phyloP scores from a whole-genome alignment of 176 grass and related monocot genomes.

The Tillandsia leiboldiana region DNA sequence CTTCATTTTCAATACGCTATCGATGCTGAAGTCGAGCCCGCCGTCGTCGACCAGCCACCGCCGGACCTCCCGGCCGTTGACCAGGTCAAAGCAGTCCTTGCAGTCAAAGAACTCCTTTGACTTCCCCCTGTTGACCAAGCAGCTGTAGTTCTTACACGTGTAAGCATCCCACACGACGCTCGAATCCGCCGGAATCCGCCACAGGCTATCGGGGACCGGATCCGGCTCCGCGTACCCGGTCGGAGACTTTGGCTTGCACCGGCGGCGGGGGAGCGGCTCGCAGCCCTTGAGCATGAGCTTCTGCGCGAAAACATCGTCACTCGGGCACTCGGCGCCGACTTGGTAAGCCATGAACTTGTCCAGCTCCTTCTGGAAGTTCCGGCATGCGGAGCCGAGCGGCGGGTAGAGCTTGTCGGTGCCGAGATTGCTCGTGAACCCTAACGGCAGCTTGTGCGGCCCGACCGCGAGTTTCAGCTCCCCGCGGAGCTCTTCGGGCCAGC shows the following conservation, averaged over 20 bases:
- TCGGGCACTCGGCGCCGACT: conserved; percentile 7
- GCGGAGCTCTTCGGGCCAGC: background rate
- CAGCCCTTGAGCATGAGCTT: conserved; percentile 16
- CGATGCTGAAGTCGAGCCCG: conserved; percentile 3
- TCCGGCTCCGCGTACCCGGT: conserved; percentile 27
- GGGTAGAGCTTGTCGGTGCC: conserved; percentile 25
- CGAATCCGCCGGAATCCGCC: conserved; percentile 54
- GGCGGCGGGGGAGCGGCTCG: conserved; percentile 15
- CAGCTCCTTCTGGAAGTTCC: conserved; percentile 21
- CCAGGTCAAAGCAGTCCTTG: conserved; percentile 16
- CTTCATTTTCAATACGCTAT: conserved; percentile 6
- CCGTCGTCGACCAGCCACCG: background rate
- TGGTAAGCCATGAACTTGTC: conserved; percentile 17
- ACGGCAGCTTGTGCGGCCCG: conserved; percentile 41
- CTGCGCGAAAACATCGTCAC: conserved; percentile 13
- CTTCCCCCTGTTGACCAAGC: conserved; percentile 49
- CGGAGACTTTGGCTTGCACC: conserved; percentile 7
- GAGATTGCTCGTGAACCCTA: conserved; percentile 33
- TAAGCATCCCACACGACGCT: conserved; percentile 56
- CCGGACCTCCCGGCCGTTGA: background rate
- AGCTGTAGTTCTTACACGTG: conserved; percentile 92
- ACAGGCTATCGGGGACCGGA: conserved; percentile 47
- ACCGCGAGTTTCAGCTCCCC: conserved; percentile 35
- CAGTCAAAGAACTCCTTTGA: conserved; percentile 23
- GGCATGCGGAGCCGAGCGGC: conserved; percentile 24